Evolutionary conservation across 2,329 filamentous ascomycete genomes (phyloP).

Genomic region (Fusarium dimerum): DNA sequence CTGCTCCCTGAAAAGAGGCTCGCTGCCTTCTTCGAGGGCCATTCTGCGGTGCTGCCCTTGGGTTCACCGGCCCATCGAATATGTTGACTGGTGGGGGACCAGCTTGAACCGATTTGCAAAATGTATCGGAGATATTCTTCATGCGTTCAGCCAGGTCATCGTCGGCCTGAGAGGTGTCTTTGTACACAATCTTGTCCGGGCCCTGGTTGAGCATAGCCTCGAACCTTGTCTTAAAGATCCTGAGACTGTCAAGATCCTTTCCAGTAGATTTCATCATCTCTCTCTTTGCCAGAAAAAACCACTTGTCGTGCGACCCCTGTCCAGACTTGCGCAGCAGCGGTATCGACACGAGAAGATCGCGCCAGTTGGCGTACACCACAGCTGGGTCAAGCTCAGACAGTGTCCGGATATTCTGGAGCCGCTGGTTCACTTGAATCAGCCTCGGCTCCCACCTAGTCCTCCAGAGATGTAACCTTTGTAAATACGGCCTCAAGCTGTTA

Average conservation of each 20-base stretch:
- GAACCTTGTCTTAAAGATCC: slow-evolving; percentile 15
- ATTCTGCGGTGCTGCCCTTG: too few species aligned
- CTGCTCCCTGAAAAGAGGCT: too few species aligned
- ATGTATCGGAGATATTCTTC: slow-evolving; percentile 19
- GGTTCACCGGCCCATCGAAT: too few species aligned
- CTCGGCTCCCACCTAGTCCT: slow-evolving; percentile 16
- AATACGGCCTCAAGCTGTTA: not conserved
- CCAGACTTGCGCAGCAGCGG: slow-evolving; percentile 26
- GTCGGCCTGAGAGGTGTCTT: slow-evolving; percentile 7
- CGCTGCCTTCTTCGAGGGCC: not conserved
- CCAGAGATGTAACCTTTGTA: slow-evolving; percentile 1
- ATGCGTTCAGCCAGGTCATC: slow-evolving; percentile 20
- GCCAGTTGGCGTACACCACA: slow-evolving; percentile 17
- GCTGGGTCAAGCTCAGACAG: slow-evolving; percentile 10
- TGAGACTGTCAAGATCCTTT: slow-evolving; percentile 4
- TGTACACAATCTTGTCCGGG: slow-evolving; percentile 18
- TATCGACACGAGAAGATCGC: slow-evolving; percentile 21
- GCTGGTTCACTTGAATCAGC: slow-evolving; percentile 6
- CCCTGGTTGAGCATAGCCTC: slow-evolving; percentile 10
- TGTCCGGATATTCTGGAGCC: slow-evolving; percentile 10
- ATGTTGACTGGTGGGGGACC: too few species aligned
- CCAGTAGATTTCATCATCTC: slow-evolving; percentile 22
- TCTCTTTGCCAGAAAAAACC: slow-evolving; percentile 23
- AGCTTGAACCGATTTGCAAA: too few species aligned
- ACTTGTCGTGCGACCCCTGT: slow-evolving; percentile 16